phyloP scores from a whole-genome alignment of 495 filamentous ascomycete species.

The Aspergillus affinis region DNA sequence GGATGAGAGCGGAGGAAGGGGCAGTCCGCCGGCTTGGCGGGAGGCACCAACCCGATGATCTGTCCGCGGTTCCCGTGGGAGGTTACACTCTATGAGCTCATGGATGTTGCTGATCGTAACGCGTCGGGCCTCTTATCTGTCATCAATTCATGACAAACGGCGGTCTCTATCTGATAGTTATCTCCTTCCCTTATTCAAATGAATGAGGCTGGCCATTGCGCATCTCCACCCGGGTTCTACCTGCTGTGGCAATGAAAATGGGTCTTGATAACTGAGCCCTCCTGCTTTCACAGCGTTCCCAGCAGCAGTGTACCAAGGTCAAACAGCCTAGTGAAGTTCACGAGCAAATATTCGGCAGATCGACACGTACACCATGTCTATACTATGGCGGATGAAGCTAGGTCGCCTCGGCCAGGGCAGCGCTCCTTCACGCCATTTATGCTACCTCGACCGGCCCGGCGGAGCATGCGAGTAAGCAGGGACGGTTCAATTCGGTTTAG shows the following conservation, averaged over 20 bases:
- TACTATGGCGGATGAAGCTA: neutral
- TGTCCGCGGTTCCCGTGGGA: too few relatives aligned
- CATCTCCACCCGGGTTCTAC: neutral
- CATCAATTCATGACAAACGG: neutral
- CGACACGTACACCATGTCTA: neutral
- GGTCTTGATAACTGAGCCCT: neutral
- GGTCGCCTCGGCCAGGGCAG: neutral
- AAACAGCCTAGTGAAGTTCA: neutral
- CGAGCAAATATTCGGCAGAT: neutral
- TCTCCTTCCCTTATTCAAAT: neutral
- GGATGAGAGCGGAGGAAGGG: too few relatives aligned
- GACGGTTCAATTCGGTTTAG: neutral
- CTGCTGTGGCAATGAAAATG: neutral
- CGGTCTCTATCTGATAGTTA: neutral
- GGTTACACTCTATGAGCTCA: too few relatives aligned
- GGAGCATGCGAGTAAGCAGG: neutral
- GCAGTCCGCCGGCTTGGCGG: too few relatives aligned
- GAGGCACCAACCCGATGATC: too few relatives aligned
- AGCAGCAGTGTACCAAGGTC: neutral
- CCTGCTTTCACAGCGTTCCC: too few relatives aligned
- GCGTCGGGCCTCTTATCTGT: neutral
- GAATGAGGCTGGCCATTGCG: too few relatives aligned
- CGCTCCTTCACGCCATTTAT: neutral
- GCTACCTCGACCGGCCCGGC: neutral
- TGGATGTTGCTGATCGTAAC: neutral